Conservation (phyloP, 257 asterid genomes). For the Rehmannia glutinosa region DNA sequence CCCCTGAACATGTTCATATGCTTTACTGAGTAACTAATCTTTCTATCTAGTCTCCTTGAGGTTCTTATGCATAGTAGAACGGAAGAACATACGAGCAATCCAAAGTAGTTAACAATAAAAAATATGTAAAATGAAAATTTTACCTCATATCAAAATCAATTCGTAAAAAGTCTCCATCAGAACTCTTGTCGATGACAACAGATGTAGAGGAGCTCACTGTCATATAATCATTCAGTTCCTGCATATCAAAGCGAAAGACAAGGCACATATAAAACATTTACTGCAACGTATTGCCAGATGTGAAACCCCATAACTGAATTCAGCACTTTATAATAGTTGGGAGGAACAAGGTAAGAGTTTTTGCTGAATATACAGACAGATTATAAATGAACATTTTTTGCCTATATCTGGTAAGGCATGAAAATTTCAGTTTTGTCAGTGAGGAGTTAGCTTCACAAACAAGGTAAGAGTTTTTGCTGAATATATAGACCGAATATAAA, state of each 20-base stretch:
- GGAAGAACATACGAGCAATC: background rate
- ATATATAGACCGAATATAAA: background rate
- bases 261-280: background rate
- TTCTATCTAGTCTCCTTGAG: background rate
- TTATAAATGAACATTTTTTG: background rate
- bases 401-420: background rate
- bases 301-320: background rate
- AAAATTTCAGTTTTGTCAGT: background rate
- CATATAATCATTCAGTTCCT: constrained; percentile 80
- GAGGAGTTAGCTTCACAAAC: too few species aligned
- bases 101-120: background rate
- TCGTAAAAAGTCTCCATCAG: constrained; percentile 82
- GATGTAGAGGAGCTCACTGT: constrained; percentile 68
- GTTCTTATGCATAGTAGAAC: background rate
- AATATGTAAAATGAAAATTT: constrained; percentile 1
- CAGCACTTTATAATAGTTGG: background rate
- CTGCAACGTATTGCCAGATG: background rate
- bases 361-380: background rate
- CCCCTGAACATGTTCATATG: background rate
- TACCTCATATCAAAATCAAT: constrained; percentile 93
- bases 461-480: background rate
- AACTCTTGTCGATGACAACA: constrained; percentile 79
- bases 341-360: background rate
- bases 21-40: background rate
- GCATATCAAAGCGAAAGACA: constrained; percentile 27